phyloP scores from a whole-genome alignment of 352 stramenopile species.

The Phytopythium helicoides region DNA sequence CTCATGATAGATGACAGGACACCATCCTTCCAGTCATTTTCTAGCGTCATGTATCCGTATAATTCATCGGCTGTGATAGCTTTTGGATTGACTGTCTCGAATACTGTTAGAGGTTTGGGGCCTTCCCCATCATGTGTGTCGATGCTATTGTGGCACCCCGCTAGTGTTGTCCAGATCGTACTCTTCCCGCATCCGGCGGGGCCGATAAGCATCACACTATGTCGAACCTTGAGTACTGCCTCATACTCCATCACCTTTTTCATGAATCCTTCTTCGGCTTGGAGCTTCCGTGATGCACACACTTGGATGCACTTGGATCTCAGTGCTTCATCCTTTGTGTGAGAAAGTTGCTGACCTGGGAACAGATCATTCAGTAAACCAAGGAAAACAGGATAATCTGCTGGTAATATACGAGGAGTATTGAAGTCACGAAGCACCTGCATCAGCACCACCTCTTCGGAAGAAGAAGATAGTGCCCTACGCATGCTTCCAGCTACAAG shows the following conservation, averaged over 20 bases:
- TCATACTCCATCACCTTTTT: slow-evolving; percentile 96
- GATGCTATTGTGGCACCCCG: slow-evolving; percentile 60
- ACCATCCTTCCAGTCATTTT: slow-evolving; percentile 98
- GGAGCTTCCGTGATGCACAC: slow-evolving; percentile 71
- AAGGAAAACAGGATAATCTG: slow-evolving; percentile 94
- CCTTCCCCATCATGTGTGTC: slow-evolving; percentile 43
- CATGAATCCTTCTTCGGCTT: slow-evolving; percentile 94
- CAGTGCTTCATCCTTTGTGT: slow-evolving; percentile 41
- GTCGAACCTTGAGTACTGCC: slow-evolving; percentile 93
- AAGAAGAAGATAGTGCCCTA: slow-evolving; percentile 73
- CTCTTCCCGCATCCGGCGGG: slow-evolving; percentile 94
- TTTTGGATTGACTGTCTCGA: slow-evolving; percentile 96
- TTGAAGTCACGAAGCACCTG: slow-evolving; percentile 96
- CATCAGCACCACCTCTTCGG: slow-evolving; percentile 93
- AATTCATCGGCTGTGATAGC: slow-evolving; percentile 91
- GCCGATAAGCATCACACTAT: slow-evolving; percentile 96
- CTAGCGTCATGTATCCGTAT: slow-evolving; percentile 95
- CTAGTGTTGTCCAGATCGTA: slow-evolving; percentile 95
- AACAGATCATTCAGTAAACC: slow-evolving; percentile 94
- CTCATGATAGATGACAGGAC: slow-evolving; percentile 96
- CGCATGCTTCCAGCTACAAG: slow-evolving; percentile 93
- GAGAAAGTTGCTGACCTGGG: slow-evolving; percentile 45
- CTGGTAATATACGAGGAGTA: slow-evolving; percentile 90
- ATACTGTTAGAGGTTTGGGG: slow-evolving; percentile 90
- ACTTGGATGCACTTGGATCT: slow-evolving; percentile 44